phyloP scores from a whole-genome alignment of 768 basidiomycete species.

The Amanita rubescens region DNA sequence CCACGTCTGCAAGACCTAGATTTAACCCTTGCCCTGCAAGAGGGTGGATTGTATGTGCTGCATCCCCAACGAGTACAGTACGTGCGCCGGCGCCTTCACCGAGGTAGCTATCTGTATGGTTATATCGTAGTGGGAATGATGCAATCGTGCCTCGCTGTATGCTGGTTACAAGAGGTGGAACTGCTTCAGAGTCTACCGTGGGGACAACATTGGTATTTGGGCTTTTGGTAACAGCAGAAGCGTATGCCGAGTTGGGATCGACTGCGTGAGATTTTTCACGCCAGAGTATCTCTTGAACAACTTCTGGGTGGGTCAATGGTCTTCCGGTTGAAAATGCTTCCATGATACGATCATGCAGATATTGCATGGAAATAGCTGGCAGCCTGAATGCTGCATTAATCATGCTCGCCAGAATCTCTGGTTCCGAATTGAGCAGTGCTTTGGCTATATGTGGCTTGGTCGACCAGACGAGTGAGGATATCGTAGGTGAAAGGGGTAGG shows the following conservation, averaged over 20 bases:
- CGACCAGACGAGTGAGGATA: constrained; percentile 93
- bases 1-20: constrained; percentile 83
- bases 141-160: constrained; percentile 72
- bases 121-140: constrained; percentile 84
- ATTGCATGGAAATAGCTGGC: constrained; percentile 63
- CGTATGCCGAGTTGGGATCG: constrained; percentile 53
- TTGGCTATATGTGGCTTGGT: constrained; percentile 70
- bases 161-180: constrained; percentile 70
- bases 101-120: constrained; percentile 81
- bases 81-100: constrained; percentile 61
- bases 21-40: constrained; percentile 96
- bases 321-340: constrained; percentile 40
- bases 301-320: constrained; percentile 39
- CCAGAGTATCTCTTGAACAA: constrained; percentile 62
- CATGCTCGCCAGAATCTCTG: constrained; percentile 59
- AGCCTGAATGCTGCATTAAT: constrained; percentile 90
- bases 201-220: constrained; percentile 41
- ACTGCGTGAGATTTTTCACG: constrained; percentile 69
- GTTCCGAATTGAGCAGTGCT: constrained; percentile 60
- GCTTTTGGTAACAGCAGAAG: constrained; percentile 33
- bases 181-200: constrained; percentile 46
- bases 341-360: constrained; percentile 55
- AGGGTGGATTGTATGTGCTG: constrained; percentile 92
- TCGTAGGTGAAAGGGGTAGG: constrained; percentile 73
- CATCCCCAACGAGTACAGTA: constrained; percentile 90